Base-by-base conservation (phyloP, 371 early-diverging fungal genomes). In the Mucor racemosus region DNA sequence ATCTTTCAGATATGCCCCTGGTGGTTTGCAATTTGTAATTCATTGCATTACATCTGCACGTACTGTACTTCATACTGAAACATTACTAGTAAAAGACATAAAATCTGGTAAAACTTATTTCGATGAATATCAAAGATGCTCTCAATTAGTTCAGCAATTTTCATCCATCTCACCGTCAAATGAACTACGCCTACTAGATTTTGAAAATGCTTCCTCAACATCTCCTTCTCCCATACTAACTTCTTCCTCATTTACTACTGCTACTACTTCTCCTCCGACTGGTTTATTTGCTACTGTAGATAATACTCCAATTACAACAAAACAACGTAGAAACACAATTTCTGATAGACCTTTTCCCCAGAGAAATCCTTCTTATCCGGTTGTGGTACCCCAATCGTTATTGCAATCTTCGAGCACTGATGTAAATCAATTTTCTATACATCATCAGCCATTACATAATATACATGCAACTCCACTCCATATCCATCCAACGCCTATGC, bases 1-100 rank as follows among this genome's bases (percentile, higher is more conserved):
- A 33, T 48, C 62, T 4, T 68, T 41, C 59, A 58, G 56, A 39
- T 62, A 62, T 21, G 48, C 50, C 3, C 73, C 73, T 10, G 59
- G 79, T 21, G 84, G 84, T 7, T 57, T 76, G 0, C 81, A 79
- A 35, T 72, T 73, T 54, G 60, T 79, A 1, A 68, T 71, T 40
- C 73, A 79, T 38, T 84, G 79, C 65, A 62, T 79, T 9, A 67
- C 78, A 0, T 63, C 72, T 48, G 79, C 84, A 5, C 67, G 72
- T 3, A 76, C 77, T 13, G 71, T 80, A 1, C 75, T 80, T 38
- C 67, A 65, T n/a, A 46, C 66, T 9, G 76, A 73, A 21, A 76
- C 69, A 7, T 17, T 44, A 6, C 57, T 62, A 5, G 35, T 61
- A 13, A 62, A 60, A 10, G 76, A 73, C 10, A 31, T 31, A 9